These are phyloP conservation scores for Nepenthes mirabilis DNA, from an alignment of 148 eudicot genomes.

Conservation along the genomic window DNA sequence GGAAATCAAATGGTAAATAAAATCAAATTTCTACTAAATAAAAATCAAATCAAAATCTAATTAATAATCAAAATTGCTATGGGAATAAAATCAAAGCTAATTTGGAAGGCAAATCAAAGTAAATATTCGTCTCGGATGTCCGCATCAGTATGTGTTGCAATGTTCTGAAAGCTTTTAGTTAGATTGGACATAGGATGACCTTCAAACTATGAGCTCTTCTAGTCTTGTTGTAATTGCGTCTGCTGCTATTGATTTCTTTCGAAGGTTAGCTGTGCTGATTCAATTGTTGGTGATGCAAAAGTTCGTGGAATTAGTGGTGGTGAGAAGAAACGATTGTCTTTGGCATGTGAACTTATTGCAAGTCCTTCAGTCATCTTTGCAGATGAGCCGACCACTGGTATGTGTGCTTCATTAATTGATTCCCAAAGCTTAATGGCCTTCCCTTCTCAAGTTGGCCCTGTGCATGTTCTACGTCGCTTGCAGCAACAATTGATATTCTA, in stretches of 20 bases:
- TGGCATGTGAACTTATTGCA: conserved; percentile 95
- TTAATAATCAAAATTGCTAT: no score
- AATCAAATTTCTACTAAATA: no score
- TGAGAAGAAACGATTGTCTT: conserved; percentile 85
- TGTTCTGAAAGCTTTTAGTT: no score
- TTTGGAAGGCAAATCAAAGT: no score
- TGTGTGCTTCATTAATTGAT: background rate
- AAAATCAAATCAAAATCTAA: no score
- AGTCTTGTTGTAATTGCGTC: background rate
- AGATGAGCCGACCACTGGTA: conserved; percentile 98
- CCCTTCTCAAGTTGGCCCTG: background rate
- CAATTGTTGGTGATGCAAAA: conserved; percentile 95
- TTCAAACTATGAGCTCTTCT: background rate
- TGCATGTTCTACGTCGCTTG: no score
- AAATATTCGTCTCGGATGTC: no score
- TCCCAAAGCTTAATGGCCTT: background rate
- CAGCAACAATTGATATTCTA: no score
- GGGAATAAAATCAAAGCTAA: no score
- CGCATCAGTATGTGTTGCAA: no score
- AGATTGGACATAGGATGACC: no score
- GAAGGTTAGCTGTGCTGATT: conserved; percentile 95
- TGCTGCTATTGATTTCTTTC: conserved; percentile 10
- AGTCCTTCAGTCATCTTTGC: conserved; percentile 98
- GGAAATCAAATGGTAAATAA: no score
- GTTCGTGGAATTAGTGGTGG: conserved; percentile 99